Base-by-base conservation (phyloP, 1,284 basidiomycete species). In the Apiotrichum mycotoxinovorans region DNA sequence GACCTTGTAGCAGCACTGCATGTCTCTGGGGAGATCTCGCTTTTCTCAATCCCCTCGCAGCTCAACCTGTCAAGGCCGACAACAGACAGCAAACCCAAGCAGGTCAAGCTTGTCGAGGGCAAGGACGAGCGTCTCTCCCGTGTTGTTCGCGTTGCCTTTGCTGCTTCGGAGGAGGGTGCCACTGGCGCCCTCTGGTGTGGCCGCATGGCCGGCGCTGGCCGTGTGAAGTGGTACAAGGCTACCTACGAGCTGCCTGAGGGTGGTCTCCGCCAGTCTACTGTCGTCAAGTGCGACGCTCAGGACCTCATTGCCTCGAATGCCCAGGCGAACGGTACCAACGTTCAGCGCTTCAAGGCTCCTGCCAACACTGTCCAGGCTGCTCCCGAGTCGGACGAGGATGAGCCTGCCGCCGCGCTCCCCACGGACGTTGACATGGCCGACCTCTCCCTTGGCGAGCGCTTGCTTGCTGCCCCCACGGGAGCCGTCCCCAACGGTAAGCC, bases 341-440 rank as follows among this genome's bases (percentile, higher is more conserved):
- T 71, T 8, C 75, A 78, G 51, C 72, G 75, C n/a, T 77, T 66
- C 61, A 57, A 64, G 33, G 72, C 74, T 17, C 72, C 73, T 8
- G 54, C 64, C 27, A 62, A 61, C 26, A 63, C 62, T n/a, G 60
- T 65, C 25, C 67, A 72, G 37, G 60, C 64, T 15, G 62, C 68
- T 17, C 56, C 61, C 12, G 66, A 70, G 20, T 73, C 71, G 30
- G 64, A 67, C 22, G 64, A 69, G 23, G 67, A 69, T 3, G 73
- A 72, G 22, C 63, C 73, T 26, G 79, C 84, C 23, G 56, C 73
- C 2, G 61, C 71, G n/a, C 65, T 78, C 2, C 73, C 76, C 9
- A 71, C 93, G 20, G 88, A 92, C 64, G 85, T 87, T 11, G 85
- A 94, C 71, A 81, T 92, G 54, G 91, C 91, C 4, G 92, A 96